phyloP scores from a whole-genome alignment of 2,329 filamentous ascomycete genomes.

The Allantophomopsis lycopodina region DNA sequence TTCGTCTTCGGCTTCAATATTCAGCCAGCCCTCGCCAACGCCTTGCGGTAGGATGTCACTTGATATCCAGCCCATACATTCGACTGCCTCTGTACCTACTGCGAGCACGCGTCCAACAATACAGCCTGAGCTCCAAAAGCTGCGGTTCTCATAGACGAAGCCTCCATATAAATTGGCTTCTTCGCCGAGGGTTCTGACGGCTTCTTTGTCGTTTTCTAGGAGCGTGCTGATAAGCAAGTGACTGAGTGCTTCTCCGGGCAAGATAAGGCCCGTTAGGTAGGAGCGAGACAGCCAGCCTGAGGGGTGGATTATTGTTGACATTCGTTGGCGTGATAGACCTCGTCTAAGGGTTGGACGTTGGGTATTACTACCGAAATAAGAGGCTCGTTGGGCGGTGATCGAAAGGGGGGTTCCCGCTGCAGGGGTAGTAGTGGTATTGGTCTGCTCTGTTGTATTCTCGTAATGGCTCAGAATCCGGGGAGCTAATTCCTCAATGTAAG shows the following conservation, averaged over 20 bases:
- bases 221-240: conserved; percentile 54
- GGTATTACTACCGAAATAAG: conserved; percentile 15
- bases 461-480: conserved; percentile 17
- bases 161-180: conserved; percentile 50
- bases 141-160: conserved; percentile 48
- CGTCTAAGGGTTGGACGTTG: conserved; percentile 10
- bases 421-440: conserved; percentile 11
- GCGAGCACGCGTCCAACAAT: conserved; percentile 52
- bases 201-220: conserved; percentile 48
- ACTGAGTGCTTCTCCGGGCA: conserved; percentile 48
- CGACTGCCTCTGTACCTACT: conserved; percentile 43
- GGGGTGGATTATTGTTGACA: conserved; percentile 32
- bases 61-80: conserved; percentile 58
- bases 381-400: conserved; percentile 12
- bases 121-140: conserved; percentile 56
- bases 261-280: conserved; percentile 49
- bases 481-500: conserved; percentile 31
- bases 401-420: conserved; percentile 14
- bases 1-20: conserved; percentile 29
- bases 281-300: conserved; percentile 56
- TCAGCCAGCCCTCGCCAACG: conserved; percentile 41
- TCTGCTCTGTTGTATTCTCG: conserved; percentile 12
- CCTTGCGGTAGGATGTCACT: conserved; percentile 40
- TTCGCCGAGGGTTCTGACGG: conserved; percentile 41
- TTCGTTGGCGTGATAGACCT: conserved; percentile 6